Percentiles rank a stretch among this genome's conserved stretches.
Conservation (phyloP, 1,284 basidiomycete genomes). For the Cutaneotrichosporon mucoides region DNA sequence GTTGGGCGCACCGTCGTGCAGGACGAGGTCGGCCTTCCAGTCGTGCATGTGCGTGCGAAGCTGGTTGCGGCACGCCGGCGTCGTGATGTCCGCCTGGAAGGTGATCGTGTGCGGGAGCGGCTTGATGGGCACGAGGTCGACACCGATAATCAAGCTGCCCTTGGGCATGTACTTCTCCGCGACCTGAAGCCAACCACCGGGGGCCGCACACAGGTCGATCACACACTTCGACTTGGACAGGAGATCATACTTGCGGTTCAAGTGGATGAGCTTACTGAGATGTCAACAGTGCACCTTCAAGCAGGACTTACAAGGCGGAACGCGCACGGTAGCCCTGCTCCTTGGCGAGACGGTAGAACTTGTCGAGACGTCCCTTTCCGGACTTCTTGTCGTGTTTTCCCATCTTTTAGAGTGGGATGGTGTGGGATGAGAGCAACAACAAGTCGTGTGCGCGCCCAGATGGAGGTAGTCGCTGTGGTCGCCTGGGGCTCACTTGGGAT, state of each 20-base stretch:
- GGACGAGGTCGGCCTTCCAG: slow-evolving; percentile 99
- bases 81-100: slow-evolving; percentile 94
- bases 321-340: slow-evolving; percentile 99
- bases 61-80: slow-evolving; percentile 79
- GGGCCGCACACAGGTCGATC: slow-evolving; percentile 97
- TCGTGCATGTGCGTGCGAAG: slow-evolving; percentile 89
- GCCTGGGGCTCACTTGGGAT: too few species aligned
- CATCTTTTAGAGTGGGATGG: slow-evolving; percentile 30
- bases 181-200: slow-evolving; percentile 98
- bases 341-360: slow-evolving; percentile 74
- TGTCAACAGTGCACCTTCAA: not conserved
- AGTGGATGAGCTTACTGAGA: slow-evolving; percentile 83
- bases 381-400: slow-evolving; percentile 54
- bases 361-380: slow-evolving; percentile 85
- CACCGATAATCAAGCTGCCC: slow-evolving; percentile 93
- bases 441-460: not conserved
- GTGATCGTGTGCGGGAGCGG: slow-evolving; percentile 91
- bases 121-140: slow-evolving; percentile 94
- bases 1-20: slow-evolving; percentile 99
- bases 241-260: slow-evolving; percentile 97
- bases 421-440: not conserved
- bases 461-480: not conserved
- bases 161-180: slow-evolving; percentile 97
- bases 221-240: slow-evolving; percentile 87
- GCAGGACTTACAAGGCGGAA: slow-evolving; percentile 70